phyloP scores from a whole-genome alignment of 345 rosid genomes.

The Linum lewisii region DNA sequence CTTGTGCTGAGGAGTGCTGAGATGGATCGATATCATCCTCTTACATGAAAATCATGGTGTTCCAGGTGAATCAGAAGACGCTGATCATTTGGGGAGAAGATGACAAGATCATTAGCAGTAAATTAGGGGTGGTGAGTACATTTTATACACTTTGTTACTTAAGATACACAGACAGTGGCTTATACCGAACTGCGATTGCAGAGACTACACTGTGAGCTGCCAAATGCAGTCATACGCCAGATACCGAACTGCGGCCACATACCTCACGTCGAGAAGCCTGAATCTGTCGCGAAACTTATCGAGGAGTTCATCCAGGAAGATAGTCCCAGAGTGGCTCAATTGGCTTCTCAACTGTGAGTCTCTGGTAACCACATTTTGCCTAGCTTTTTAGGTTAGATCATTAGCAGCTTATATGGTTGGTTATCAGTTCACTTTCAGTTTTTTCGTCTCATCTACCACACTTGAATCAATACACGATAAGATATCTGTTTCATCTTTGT shows the following conservation, averaged over 20 bases:
- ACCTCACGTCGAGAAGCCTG: constrained; percentile 82
- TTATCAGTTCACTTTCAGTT: too few relatives aligned
- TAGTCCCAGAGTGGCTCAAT: constrained; percentile 23
- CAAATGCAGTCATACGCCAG: constrained; percentile 49
- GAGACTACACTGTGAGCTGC: constrained; percentile 64
- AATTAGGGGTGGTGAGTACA: constrained; percentile 56
- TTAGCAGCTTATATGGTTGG: background rate
- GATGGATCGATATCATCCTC: background rate
- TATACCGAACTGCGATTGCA: constrained; percentile 33
- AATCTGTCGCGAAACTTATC: constrained; percentile 44
- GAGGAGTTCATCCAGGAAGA: constrained; percentile 45
- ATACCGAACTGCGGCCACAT: constrained; percentile 82
- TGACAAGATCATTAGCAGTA: constrained; percentile 71
- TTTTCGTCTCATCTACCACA: too few relatives aligned
- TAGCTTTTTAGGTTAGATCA: background rate
- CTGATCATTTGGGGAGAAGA: constrained; percentile 89
- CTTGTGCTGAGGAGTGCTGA: background rate
- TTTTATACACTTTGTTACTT: background rate
- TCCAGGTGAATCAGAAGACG: constrained; percentile 64
- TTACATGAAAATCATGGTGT: background rate
- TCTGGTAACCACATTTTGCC: background rate
- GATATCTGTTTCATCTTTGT: too few relatives aligned
- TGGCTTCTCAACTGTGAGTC: constrained; percentile 16
- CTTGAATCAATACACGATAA: too few relatives aligned
- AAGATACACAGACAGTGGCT: too few relatives aligned